Conservation (phyloP, 2,329 filamentous ascomycete genomes). For the Fusarium sp. region DNA sequence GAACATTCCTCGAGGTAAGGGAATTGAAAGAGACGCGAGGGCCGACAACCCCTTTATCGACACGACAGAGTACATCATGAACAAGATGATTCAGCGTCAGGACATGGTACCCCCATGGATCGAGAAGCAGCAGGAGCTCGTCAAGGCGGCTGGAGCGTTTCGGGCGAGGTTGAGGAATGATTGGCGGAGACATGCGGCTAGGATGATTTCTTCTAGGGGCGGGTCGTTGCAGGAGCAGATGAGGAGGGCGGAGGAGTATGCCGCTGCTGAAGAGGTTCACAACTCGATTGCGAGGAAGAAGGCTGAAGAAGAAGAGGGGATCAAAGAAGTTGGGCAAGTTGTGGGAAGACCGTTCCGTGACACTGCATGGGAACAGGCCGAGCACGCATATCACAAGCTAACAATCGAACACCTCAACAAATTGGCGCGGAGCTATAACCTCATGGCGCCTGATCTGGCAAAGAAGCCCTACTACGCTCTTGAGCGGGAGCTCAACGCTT, state of each 20-base stretch:
- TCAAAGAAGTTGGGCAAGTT: constrained; percentile 49
- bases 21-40: constrained; percentile 82
- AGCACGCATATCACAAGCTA: constrained; percentile 79
- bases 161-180: constrained; percentile 79
- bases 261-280: constrained; percentile 74
- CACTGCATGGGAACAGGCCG: constrained; percentile 76
- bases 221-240: constrained; percentile 81
- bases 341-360: constrained; percentile 76
- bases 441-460: constrained; percentile 91
- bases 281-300: constrained; percentile 67
- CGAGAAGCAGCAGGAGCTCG: constrained; percentile 94
- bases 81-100: constrained; percentile 97
- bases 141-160: constrained; percentile 75
- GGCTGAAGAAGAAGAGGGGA: constrained; percentile 21
- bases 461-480: constrained; percentile 93
- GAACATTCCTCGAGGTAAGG: constrained; percentile 83
- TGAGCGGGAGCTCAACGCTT: constrained; percentile 81
- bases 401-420: constrained; percentile 82
- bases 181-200: constrained; percentile 85
- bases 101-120: constrained; percentile 98
- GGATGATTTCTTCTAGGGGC: constrained; percentile 80
- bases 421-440: constrained; percentile 88
- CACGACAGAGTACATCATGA: constrained; percentile 98
- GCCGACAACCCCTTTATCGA: constrained; percentile 91
- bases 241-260: constrained; percentile 75